A percentile compares a stretch with the other conserved stretches of the same genome.
Conservation (phyloP, 2,329 filamentous ascomycete species). For the Fusarium sarcochroum region DNA sequence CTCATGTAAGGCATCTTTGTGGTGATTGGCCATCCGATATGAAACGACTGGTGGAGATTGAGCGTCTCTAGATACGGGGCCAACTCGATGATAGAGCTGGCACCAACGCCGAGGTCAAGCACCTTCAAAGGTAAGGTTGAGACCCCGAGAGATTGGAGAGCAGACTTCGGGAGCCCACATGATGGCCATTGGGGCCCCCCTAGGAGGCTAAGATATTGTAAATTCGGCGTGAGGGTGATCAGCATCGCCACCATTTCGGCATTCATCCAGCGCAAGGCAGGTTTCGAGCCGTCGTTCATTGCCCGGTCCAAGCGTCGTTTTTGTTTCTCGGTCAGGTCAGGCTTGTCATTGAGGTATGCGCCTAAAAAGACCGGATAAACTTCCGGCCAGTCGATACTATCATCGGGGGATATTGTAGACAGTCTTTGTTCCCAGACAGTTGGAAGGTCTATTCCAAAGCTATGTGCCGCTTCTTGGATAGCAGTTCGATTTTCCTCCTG, state of each 20-base stretch:
- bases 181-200: background rate
- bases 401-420: no score
- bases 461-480: background rate
- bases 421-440: constrained; percentile 1
- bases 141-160: background rate
- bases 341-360: no score
- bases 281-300: background rate
- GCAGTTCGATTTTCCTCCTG: background rate
- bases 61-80: background rate
- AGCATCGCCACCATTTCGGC: no score
- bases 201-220: no score
- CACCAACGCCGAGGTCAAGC: background rate
- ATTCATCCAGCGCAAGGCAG: no score
- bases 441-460: background rate
- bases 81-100: no score
- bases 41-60: background rate
- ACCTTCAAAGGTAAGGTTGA: background rate
- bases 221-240: no score
- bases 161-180: background rate
- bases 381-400: no score
- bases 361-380: no score
- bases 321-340: no score
- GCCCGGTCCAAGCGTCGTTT: no score
- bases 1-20: background rate
- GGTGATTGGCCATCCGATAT: fast-evolving